These are phyloP conservation scores for Cordyceps cicadae DNA, from an alignment of 2,329 filamentous ascomycete species.

Conservation along the genomic window DNA sequence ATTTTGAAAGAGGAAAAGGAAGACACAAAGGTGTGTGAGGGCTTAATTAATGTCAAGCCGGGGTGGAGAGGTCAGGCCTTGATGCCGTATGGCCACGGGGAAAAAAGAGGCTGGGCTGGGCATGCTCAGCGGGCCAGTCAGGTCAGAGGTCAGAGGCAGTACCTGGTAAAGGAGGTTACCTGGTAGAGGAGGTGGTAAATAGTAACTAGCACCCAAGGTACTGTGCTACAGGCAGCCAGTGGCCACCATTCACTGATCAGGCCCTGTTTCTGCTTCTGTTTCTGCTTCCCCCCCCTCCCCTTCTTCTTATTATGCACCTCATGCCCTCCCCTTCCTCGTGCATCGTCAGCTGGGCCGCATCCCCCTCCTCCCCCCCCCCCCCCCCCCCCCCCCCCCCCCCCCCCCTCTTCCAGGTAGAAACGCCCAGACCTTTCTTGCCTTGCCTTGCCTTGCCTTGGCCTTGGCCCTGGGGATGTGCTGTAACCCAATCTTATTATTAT, in stretches of 20 bases:
- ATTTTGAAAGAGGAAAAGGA: background rate
- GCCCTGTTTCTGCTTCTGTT: too few species aligned
- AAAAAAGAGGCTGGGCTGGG: slow-evolving; percentile 4
- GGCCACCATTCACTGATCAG: too few species aligned
- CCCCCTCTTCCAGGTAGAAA: background rate
- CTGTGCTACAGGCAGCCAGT: too few species aligned
- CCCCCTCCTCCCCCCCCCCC: too few species aligned
- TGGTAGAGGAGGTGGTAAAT: too few species aligned
- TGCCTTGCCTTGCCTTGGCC: background rate
- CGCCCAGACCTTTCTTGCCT: background rate
- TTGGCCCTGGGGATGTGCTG: background rate
- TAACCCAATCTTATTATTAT: background rate
- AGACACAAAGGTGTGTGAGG: background rate
- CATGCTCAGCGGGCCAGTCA: background rate
- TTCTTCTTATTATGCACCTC: background rate
- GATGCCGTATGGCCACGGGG: background rate
- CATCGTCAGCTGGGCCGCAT: slow-evolving; percentile 3
- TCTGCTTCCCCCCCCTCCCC: background rate
- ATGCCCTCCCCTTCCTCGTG: background rate
- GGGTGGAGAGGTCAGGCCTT: slow-evolving; percentile 6
- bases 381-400: too few species aligned
- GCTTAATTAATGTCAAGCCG: background rate
- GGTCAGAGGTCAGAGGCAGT: too few species aligned
- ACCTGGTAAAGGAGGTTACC: too few species aligned
- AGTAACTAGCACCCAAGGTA: too few species aligned